Evolutionary conservation across 179 eudicot species (phyloP), one percentile per base, ranked within the genome.

Genomic region (Silene coronaria): DNA sequence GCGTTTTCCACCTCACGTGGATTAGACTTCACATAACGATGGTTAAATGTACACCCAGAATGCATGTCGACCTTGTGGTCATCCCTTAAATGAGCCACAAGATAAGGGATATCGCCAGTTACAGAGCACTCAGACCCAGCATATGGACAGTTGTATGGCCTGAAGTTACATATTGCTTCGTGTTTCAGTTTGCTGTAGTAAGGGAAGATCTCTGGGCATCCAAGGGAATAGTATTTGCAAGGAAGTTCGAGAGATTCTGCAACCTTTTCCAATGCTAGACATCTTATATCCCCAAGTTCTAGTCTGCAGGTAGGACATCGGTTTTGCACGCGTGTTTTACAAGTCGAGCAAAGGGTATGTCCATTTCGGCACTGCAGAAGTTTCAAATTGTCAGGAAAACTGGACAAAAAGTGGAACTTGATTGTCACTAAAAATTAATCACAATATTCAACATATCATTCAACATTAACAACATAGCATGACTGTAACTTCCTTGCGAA

Each of bases 21-120:
- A 86, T 89, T 89, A 32, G 93, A 89, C 60, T 89, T 89, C 75
- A 89, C 93, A 79, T 89, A 89, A 48, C 93, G 93, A 77, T 89
- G 93, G 75, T 89, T 89, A 67, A 89, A 89, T 8, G 93, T 89
- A 83, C 91, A 88, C 55, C 93, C 93, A 42, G 90, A 80, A 82
- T 88, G 91, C 91, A 88, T 88, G 72, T 88, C 91, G 19, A 88
- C 91, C 77, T 88, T 88, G 79, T 86, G 90, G 23, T 87, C 88
- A 75, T 87, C 90, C 80, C 87, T 80, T 78, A 88, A 75, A 83
- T 88, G 91, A 61, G 88, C 32, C 70, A 89, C 89, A 0, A 89
- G 82, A 71, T 69, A 88, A 8, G 90, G 89, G 72, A 89, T 88
- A 76, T 89, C 91, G 51, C 93, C 93, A 57, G 75, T 75, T 36